Evolutionary conservation across 1,284 basidiomycete species (phyloP).

Genomic region (Trichosporon inkin): DNA sequence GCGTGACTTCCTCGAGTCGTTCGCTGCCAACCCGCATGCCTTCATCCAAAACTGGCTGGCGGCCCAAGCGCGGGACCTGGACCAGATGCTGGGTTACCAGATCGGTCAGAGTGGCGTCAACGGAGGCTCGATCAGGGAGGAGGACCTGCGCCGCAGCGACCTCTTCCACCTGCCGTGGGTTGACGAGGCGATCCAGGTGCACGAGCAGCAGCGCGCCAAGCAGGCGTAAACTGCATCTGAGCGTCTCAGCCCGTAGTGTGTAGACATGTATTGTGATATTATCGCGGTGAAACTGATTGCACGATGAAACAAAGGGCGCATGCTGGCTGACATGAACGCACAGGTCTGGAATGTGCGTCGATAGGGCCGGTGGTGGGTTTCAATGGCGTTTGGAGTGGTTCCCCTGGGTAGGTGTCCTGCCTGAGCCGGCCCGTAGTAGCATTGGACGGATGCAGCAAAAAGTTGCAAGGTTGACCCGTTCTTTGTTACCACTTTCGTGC

Average conservation of each 20-base stretch:
- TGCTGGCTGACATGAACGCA: too few species aligned
- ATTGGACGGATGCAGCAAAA: too few species aligned
- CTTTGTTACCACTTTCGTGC: background rate
- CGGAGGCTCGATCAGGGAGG: conserved; percentile 62
- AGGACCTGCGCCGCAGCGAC: conserved; percentile 81
- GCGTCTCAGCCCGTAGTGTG: too few species aligned
- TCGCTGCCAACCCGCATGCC: conserved; percentile 56
- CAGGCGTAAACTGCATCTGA: background rate
- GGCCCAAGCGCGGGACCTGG: conserved; percentile 84
- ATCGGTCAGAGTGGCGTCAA: conserved; percentile 60
- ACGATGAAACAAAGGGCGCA: too few species aligned
- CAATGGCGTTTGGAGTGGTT: too few species aligned
- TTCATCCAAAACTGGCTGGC: conserved; percentile 88
- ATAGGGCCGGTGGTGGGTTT: too few species aligned
- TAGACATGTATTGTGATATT: too few species aligned
- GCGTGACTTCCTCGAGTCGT: conserved; percentile 76
- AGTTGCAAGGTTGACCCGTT: background rate
- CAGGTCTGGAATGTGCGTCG: too few species aligned
- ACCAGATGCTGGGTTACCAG: conserved; percentile 75
- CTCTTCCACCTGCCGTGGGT: conserved; percentile 86
- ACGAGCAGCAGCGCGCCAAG: conserved; percentile 40
- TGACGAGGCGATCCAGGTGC: conserved; percentile 49
- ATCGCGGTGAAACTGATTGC: too few species aligned
- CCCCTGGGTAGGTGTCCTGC: too few species aligned
- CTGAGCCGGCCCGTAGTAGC: too few species aligned